A percentile compares a stretch with the other conserved stretches of the same genome.
Conservation (phyloP, 257 asterid genomes). For the Scutellaria minor region DNA sequence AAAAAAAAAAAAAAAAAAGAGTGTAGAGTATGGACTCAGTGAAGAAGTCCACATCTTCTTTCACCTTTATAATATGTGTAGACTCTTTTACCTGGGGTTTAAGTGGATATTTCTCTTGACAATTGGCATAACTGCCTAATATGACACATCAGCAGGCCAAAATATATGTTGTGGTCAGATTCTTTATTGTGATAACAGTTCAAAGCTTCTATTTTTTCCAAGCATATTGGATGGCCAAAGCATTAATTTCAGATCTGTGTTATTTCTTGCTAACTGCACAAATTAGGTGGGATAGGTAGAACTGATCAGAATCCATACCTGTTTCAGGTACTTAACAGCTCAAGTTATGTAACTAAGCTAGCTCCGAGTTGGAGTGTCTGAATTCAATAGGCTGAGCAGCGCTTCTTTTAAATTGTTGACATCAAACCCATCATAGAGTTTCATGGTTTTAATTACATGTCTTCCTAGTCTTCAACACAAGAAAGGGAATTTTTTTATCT, state of each 20-base stretch:
- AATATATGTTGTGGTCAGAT: neutral
- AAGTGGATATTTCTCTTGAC: neutral
- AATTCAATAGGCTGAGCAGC: constrained; percentile 3
- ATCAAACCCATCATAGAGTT: neutral
- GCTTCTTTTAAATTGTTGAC: neutral
- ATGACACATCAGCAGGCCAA: neutral
- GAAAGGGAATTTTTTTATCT: too few relatives aligned
- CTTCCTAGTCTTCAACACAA: neutral
- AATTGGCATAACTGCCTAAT: neutral
- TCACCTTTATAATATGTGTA: neutral
- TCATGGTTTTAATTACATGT: neutral
- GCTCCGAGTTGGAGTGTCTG: constrained; percentile 4
- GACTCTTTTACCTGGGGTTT: neutral
- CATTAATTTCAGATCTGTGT: neutral
- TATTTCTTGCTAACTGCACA: constrained; percentile 3
- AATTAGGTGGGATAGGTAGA: constrained; percentile 9
- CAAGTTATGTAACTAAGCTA: constrained; percentile 2
- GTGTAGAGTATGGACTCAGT: neutral
- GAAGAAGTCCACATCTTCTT: neutral
- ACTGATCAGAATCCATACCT: neutral
- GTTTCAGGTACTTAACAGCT: constrained; percentile 2
- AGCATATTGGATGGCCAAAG: neutral
- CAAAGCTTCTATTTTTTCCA: neutral
- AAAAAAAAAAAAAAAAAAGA: neutral
- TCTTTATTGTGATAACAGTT: neutral